Evolutionary conservation across 2,329 filamentous ascomycete species (phyloP).

Genomic region (Fusarium stilboides): DNA sequence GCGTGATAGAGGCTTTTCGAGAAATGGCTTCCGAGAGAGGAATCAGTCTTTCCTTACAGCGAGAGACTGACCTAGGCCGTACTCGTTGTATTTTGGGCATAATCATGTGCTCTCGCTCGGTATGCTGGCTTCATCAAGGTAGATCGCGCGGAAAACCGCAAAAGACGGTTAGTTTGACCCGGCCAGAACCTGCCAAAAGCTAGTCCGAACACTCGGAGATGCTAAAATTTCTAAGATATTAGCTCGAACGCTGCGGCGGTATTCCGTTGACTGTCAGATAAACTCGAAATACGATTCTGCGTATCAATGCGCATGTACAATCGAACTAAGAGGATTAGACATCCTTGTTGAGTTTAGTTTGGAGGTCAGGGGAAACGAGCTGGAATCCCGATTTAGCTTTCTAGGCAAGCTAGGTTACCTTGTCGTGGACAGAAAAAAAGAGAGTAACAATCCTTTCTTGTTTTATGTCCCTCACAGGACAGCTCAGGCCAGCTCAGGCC

Average conservation of each 20-base stretch:
- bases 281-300: not conserved
- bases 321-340: constrained; percentile 22
- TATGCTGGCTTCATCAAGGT: not conserved
- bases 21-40: not conserved
- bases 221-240: constrained; percentile 23
- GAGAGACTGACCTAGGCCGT: too few relatives aligned
- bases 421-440: constrained; percentile 3
- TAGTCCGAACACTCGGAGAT: constrained; percentile 23
- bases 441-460: not conserved
- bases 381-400: constrained; percentile 15
- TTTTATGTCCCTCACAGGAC: constrained; percentile 5
- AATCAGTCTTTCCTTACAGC: not conserved
- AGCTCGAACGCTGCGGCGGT: constrained; percentile 12
- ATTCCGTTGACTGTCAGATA: constrained; percentile 1
- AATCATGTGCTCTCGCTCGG: not conserved
- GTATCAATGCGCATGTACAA: constrained; percentile 1
- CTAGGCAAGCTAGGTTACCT: not conserved
- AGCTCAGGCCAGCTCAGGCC: constrained; percentile 33
- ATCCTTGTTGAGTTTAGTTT: constrained; percentile 4
- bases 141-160: not conserved
- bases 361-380: constrained; percentile 13
- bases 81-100: not conserved
- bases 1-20: constrained; percentile 2
- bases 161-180: not conserved
- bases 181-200: not conserved